Evolutionary conservation across 2,329 filamentous ascomycete species (phyloP), one percentile per base, ranked within the genome.

Genomic region (Colletotrichum sp.): DNA sequence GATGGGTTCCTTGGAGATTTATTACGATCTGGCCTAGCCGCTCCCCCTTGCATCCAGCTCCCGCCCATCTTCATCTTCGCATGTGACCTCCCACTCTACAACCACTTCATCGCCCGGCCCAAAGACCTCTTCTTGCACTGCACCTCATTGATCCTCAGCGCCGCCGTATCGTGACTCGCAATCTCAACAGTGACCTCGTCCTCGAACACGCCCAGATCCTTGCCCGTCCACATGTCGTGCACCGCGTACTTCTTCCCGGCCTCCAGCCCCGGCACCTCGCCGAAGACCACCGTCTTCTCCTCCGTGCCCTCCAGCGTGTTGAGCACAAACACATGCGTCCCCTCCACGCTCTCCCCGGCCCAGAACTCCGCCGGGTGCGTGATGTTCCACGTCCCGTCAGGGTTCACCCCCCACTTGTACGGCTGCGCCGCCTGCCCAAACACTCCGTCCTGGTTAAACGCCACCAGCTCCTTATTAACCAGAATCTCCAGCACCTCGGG

Each of bases 341-440:
- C 88, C 21, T 83, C 79, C 9, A 80, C 81, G 5, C 84, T 87
- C 28, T 80, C 80, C 1, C 89, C 88, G 2, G 85, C 83, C 88
- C 88, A 90, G 80, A 86, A 90, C 80, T 89, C 86, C 3, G 89
- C 88, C 6, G 88, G 89, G 71, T 86, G 82, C 0, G 84, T 85
- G 18, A 81, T 78, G 77, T 91, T 88, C 80, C 86, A 90, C 0
- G 88, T 89, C 79, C 85, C 87, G 78, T 90, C 86, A 0, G 85
- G 82, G 76, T 90, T 90, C 5, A 85, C 82, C 1, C 89, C 89
- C 87, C 87, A 88, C 71, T 86, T 86, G 79, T 86, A 88, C 0
- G 88, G 89, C 78, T 80, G 82, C 0, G 88, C 88, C 3, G 88
- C 83, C 4, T 79, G 81, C 2, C 88, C 88, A 21, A 84, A 78